Conservation (phyloP, 2,329 filamentous ascomycete species). For the Fusarium tuaranense region DNA sequence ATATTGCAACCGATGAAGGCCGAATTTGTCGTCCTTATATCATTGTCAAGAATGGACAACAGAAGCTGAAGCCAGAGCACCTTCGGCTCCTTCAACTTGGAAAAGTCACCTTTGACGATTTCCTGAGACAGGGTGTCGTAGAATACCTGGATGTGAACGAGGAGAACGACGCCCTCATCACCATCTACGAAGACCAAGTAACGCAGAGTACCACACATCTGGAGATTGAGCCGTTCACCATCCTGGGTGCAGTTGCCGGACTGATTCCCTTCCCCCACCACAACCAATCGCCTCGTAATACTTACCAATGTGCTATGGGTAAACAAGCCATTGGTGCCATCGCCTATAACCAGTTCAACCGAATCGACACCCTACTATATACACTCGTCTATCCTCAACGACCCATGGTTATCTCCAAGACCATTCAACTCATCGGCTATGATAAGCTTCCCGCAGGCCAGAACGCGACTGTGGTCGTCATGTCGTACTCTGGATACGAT, state of each 20-base stretch:
- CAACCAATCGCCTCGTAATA: conserved; percentile 98
- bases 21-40: conserved; percentile 96
- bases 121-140: conserved; percentile 87
- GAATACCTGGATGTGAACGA: conserved; percentile 99
- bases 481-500: conserved; percentile 99
- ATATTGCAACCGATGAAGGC: conserved; percentile 97
- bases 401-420: conserved; percentile 96
- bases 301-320: conserved; percentile 99
- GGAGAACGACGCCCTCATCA: conserved; percentile 95
- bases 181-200: conserved; percentile 88
- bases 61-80: conserved; percentile 83
- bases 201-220: conserved; percentile 88
- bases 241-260: conserved; percentile 94
- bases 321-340: conserved; percentile 99
- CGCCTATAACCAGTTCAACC: conserved; percentile 96
- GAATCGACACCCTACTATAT: conserved; percentile 95
- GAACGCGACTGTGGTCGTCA: conserved; percentile 97
- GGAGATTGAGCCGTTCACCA: conserved; percentile 98
- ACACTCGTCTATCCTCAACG: conserved; percentile 98
- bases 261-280: conserved; percentile 98
- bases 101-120: conserved; percentile 92
- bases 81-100: conserved; percentile 85
- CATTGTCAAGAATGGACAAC: conserved; percentile 88
- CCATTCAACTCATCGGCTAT: conserved; percentile 96
- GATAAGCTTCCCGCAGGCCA: conserved; percentile 97